Evolutionary conservation across 2,329 filamentous ascomycete species (phyloP), one percentile per base, ranked within the genome.

Genomic region (Fusarium graminum): DNA sequence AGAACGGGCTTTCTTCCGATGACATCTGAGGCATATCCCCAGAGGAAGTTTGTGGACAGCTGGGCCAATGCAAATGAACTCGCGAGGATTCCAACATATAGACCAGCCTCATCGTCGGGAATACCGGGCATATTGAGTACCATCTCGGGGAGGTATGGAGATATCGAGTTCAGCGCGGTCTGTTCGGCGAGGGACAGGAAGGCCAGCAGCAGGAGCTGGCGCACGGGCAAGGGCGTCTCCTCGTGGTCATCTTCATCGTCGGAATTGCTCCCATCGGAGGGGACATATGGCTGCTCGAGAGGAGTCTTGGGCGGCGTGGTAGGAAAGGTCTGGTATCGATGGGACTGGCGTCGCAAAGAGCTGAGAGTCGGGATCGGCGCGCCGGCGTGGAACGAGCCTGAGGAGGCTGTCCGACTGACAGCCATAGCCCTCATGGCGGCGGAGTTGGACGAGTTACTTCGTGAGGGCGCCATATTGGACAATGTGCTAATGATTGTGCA

Each of bases 91-190:
- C 95, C 95, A 1, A 98, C 93, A 75, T 97, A 98, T 40, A 98
- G 76, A 1, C 94, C 95, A 30, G 91, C 90, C 71, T 93, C 82
- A 7, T 82, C 83, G 3, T 85, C 79, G 19, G 90, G 85, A 19
- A 97, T 90, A 63, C 92, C 92, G 2, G 92, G 91, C 75, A 98
- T 98, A 1, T 88, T 89, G 22, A 88, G 87, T 2, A 94, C 90
- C 94, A 99, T 98, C 71, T 93, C 88, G 1, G 95, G 95, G 3
- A 99, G 86, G 77, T 99, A 99, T 1, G 95, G 95, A 12, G 91
- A 92, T 73, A 99, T 97, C 22, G 93, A 97, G 78, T 99, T 99
- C 74, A 99, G 86, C 1, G 95, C 95, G 0, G 94, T 98, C 82
- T 99, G 95, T 76, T 99, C 95, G 52, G 92, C 91, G 22, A 99